Conservation (phyloP, 306 rosid genomes). For the Quercus agrifolia region DNA sequence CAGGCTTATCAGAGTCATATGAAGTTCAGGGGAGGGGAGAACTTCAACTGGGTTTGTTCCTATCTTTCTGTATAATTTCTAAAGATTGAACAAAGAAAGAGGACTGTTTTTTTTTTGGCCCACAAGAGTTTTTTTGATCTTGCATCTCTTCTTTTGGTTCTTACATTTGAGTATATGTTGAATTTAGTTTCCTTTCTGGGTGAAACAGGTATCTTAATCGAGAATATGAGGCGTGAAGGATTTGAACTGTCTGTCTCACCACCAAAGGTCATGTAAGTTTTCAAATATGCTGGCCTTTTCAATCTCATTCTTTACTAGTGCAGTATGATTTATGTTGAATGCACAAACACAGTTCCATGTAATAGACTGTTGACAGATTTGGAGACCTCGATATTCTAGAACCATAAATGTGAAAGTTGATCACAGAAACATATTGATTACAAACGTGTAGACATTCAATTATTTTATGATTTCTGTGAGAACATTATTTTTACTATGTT, state of each 20-base stretch:
- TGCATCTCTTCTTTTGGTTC: no score
- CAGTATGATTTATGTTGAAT: not conserved
- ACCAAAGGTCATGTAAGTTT: constrained; percentile 96
- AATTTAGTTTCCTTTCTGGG: constrained; percentile 20
- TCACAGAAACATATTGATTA: not conserved
- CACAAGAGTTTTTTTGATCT: not conserved
- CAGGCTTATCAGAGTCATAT: constrained; percentile 83
- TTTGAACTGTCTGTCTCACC: constrained; percentile 95
- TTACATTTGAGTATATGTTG: constrained; percentile 5
- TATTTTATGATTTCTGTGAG: no score
- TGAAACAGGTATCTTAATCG: constrained; percentile 85
- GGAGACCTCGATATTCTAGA: not conserved
- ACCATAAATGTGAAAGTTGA: not conserved
- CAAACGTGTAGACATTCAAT: not conserved
- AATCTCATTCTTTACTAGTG: constrained; percentile 5
- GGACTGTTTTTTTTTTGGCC: not conserved
- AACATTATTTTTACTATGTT: no score
- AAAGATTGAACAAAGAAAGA: not conserved
- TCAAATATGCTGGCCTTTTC: constrained; percentile 11
- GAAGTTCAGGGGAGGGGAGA: constrained; percentile 99
- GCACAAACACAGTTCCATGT: not conserved
- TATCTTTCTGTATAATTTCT: constrained; percentile 5
- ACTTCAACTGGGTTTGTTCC: constrained; percentile 84
- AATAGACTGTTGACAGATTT: not conserved
- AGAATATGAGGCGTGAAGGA: constrained; percentile 99